Evolutionary conservation across 2,329 filamentous ascomycete genomes (phyloP), one percentile per base, ranked within the genome.

Genomic region (Curvularia spicifera): DNA sequence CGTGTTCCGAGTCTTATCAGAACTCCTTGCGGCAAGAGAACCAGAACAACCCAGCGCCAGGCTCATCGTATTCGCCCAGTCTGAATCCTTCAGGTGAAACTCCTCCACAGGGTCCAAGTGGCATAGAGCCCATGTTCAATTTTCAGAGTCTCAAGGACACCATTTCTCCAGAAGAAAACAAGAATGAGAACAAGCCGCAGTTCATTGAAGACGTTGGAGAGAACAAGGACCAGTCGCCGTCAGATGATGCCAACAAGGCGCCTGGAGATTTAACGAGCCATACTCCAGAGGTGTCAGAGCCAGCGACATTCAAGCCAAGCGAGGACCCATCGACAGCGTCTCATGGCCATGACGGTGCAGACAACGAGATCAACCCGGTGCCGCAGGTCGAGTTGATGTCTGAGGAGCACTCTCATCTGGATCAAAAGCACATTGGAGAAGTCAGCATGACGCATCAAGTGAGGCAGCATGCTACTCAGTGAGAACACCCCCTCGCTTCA

Each of bases 81-180:
- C 83, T 85, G 0, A 83, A 81, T 46, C 81, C 80, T 1, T 88
- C 85, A 61, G 84, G 83, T 31, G 73, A 73, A 40, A 71, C 69
- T 7, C 66, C 71, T 10, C 60, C 71, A 43, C 68, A 68, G 10
- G 78, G 78, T 64, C 78, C 78, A 5, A 83, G 80, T 4, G 82
- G 83, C 45, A 79, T 83, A 0, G 93, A 97, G 72, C 87, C 92
- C 3, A 87, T 97, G 85, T 95, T 96, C 78, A 97, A 97, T 75
- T 97, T 97, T 73, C 84, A 88, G 55, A 97, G 92, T 66, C 80
- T 98, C 22, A 91, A 91, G 1, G 91, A 91, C 61, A 91, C 96
- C 74, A 91, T 97, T 29, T 91, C 89, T 0, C 87, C 84, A 39
- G 84, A 87, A 26, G 85, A 68, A 10, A 66, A 68, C 20, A 66